Evolutionary conservation across 2,329 filamentous ascomycete genomes (phyloP), one percentile per base, ranked within the genome.

Genomic region (Eutypa lata): DNA sequence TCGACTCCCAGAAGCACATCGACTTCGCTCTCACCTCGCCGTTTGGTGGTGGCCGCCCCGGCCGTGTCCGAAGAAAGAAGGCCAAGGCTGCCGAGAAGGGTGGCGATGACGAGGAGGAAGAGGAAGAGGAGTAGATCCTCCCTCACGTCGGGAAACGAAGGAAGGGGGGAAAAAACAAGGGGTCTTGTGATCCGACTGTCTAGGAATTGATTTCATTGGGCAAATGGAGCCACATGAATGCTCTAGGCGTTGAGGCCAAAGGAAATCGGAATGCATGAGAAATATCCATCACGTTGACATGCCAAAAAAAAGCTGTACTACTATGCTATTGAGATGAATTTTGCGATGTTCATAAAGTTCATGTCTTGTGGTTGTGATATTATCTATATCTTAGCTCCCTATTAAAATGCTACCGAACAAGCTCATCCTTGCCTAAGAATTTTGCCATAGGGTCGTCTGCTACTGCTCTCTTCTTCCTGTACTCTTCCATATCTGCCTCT

Each of bases 1-100:
- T 99, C 73, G 94, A 99, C 85, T 97, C 92, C 71, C 94, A 99
- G 88, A 99, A 99, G 90, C 94, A 99, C 89, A 97, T 99, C 72
- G 94, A 99, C 85, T 97, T 99, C 77, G 85, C 94, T 61, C 87
- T 99, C 65, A 95, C 88, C 80, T 97, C 93, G 74, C 93, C 94
- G 75, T 97, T 96, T 72, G 94, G 94, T 79, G 92, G 92, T 76
- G 94, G 94, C 74, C 92, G 94, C 70, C 91, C 91, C 71, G 94
- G 94, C 68, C 94, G 94, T 86, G 93, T 97, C 73, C 88, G 91
- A 79, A 95, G 94, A 86, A 99, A 97, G 94, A 99, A 97, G 92
- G 90, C 92, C 77, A 93, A 91, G 83, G 90, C 94, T 68, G 91
- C 91, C 59, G 91, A 95, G 81, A 88, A 87, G 77, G 88, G 84